Evolutionary conservation across 768 basidiomycete species (phyloP).

Genomic region (Russula brevipes): DNA sequence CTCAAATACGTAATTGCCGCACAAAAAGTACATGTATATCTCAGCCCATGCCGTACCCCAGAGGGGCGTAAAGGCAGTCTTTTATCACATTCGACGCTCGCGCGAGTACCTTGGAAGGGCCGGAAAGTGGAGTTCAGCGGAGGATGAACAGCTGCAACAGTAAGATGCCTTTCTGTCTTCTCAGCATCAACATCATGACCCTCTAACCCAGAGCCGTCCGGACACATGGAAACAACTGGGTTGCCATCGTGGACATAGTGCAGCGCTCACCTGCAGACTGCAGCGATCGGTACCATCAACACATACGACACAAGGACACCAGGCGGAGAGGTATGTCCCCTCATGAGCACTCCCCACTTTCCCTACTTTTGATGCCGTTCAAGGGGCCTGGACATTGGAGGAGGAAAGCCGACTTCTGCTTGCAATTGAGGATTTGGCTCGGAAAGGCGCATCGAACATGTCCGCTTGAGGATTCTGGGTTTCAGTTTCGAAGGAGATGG

Average conservation of each 20-base stretch:
- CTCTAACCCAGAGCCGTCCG: neutral
- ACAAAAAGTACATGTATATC: neutral
- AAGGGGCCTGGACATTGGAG: neutral
- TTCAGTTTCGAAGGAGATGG: neutral
- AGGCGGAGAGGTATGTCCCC: neutral
- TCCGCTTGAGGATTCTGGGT: neutral
- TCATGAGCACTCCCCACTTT: neutral
- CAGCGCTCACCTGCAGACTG: neutral
- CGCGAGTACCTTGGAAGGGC: neutral
- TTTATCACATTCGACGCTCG: neutral
- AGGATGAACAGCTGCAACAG: neutral
- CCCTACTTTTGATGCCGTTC: neutral
- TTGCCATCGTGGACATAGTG: neutral
- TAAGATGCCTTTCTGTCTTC: neutral
- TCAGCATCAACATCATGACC: neutral
- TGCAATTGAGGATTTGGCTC: neutral
- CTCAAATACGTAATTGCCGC: neutral
- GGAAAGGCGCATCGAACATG: neutral
- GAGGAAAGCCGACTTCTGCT: neutral
- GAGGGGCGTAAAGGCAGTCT: neutral
- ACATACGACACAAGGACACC: neutral
- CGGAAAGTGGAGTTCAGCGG: neutral
- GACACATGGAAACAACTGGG: neutral
- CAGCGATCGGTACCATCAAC: neutral
- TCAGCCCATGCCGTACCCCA: neutral